Evolutionary conservation across 2,329 filamentous ascomycete genomes (phyloP), one percentile per base, ranked within the genome.

Genomic region (Cladosporium oxysporum): DNA sequence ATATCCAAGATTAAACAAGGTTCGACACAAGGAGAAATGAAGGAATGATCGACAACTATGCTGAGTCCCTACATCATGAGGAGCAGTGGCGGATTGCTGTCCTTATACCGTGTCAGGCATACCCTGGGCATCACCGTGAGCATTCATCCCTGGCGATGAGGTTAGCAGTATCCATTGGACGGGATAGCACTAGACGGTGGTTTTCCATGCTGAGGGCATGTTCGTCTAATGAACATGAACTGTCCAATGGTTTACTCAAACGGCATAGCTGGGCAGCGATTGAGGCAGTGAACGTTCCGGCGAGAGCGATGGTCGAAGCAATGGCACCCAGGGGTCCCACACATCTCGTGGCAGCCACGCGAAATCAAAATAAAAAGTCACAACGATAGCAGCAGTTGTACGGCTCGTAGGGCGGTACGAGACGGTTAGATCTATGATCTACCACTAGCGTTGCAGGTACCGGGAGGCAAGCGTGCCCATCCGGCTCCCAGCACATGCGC

Each of bases 41-140:
- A 63, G 61, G 61, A 63, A 47, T 57, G 61, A 63, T 63, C 61
- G 61, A 47, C 41, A n/a, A 57, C 50, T 49, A 31, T 63, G 35
- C 50, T 63, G 33, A 16, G 31, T 47, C 33, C 50, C 31, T 31
- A 62, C 50, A 47, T 26, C 35, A 49, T 28, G 41, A 18, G 50
- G 50, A 55, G 26, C 4, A 26, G 31, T 37, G 59, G 44, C 23
- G 57, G 57, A 47, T n/a, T 44, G 18, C 18, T 16, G 28, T 26
- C 33, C 61, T 63, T 63, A 63, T 63, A 57, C 52, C 16, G 18
- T 44, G 23, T n/a, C 61, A 63, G 50, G 61, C 61, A 63, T 63
- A 63, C 61, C 61, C 37, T 63, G 33, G 26, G 26, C 16, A 35
- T 31, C 2, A 8, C 14, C 14, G n/a, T 59, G 57, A 59, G 57